Percentiles rank a stretch among this genome's conserved stretches.
These are phyloP conservation scores for Pleurotus pulmonarius DNA, from an alignment of 768 basidiomycete genomes.

Conservation along the genomic window DNA sequence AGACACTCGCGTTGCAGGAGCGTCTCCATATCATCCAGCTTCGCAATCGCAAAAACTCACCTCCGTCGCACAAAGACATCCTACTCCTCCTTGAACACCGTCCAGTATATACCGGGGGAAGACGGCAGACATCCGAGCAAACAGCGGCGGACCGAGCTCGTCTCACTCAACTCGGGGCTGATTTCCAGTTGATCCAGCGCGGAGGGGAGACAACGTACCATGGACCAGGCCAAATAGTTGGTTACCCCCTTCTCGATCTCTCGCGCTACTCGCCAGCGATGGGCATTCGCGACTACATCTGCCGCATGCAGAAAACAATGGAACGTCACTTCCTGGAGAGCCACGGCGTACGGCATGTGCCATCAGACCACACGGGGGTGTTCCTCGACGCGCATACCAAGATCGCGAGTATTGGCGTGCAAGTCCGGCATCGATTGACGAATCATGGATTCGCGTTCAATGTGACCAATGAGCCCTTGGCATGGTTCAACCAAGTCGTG, in stretches of 20 bases:
- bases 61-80: slow-evolving; percentile 50
- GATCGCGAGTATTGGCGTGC: slow-evolving; percentile 94
- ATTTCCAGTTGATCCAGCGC: slow-evolving; percentile 76
- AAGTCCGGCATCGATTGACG: slow-evolving; percentile 91
- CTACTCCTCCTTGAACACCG: slow-evolving; percentile 84
- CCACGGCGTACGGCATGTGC: slow-evolving; percentile 52
- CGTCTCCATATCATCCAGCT: slow-evolving; percentile 66
- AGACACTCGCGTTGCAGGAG: slow-evolving; percentile 69
- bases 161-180: slow-evolving; percentile 76
- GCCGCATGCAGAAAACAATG: slow-evolving; percentile 72
- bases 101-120: slow-evolving; percentile 94
- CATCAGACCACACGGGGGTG: slow-evolving; percentile 86
- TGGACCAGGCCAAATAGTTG: slow-evolving; percentile 95
- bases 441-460: slow-evolving; percentile 96
- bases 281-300: slow-evolving; percentile 80
- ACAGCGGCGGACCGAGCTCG: slow-evolving; percentile 56
- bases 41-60: slow-evolving; percentile 30
- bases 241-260: slow-evolving; percentile 91
- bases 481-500: slow-evolving; percentile 85
- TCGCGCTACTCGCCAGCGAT: slow-evolving; percentile 70
- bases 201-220: slow-evolving; percentile 97
- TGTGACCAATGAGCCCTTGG: slow-evolving; percentile 71
- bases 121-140: slow-evolving; percentile 68
- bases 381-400: slow-evolving; percentile 82
- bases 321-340: slow-evolving; percentile 55